Evolutionary conservation across 2,329 filamentous ascomycete species (phyloP).

Genomic region (Botrytis cinerea): DNA sequence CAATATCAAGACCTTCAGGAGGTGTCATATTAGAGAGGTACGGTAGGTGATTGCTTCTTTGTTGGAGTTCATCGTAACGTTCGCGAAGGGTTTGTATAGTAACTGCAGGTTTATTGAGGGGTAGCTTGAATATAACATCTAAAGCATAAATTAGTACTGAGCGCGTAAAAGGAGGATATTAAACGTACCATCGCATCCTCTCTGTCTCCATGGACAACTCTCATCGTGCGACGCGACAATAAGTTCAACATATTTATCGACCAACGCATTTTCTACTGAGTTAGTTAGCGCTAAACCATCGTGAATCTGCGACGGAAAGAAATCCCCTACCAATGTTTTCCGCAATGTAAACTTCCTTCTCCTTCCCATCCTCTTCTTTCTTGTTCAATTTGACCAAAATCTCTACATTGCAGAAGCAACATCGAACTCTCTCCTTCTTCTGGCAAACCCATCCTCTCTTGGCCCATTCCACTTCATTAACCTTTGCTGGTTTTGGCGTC

Average conservation of each 20-base stretch:
- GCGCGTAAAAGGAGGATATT: conserved; percentile 37
- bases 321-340: conserved; percentile 59
- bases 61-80: conserved; percentile 65
- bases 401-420: conserved; percentile 81
- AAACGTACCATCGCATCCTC: conserved; percentile 77
- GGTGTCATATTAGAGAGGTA: conserved; percentile 61
- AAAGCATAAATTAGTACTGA: conserved; percentile 22
- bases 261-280: conserved; percentile 61
- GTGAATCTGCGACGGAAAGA: conserved; percentile 29
- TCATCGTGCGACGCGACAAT: conserved; percentile 76
- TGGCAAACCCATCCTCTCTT: conserved; percentile 90
- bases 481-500: conserved; percentile 84
- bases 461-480: conserved; percentile 92
- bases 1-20: conserved; percentile 54
- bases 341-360: conserved; percentile 54
- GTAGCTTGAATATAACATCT: conserved; percentile 63
- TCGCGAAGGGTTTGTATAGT: conserved; percentile 60
- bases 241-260: conserved; percentile 73
- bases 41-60: conserved; percentile 57
- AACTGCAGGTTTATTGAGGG: conserved; percentile 61
- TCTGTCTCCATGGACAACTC: conserved; percentile 81
- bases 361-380: conserved; percentile 58
- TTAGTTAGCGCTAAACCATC: conserved; percentile 35
- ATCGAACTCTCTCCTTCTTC: conserved; percentile 80
- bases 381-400: conserved; percentile 76